A percentile compares a stretch with the other conserved stretches of the same genome.
Evolutionary conservation across 257 asterid species (phyloP).

Genomic region (Fraxinus pennsylvanica): DNA sequence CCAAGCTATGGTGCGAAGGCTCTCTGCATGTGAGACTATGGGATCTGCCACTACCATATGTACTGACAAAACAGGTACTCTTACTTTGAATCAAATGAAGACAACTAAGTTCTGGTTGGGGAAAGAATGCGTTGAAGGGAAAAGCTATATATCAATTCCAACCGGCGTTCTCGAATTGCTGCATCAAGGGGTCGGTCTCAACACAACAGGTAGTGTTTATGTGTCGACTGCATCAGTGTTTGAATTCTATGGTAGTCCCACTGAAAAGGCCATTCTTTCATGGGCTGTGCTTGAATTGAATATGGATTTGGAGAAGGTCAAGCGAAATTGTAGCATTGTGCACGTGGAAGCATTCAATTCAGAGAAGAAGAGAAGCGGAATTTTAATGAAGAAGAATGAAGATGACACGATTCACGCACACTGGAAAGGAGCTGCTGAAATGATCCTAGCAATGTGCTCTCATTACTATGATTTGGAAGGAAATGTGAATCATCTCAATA

Average conservation of each 20-base stretch:
- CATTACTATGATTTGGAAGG: constrained; percentile 51
- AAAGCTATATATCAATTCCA: constrained; percentile 12
- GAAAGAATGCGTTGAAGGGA: constrained; percentile 17
- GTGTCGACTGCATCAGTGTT: constrained; percentile 13
- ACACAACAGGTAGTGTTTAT: constrained; percentile 53
- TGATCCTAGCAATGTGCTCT: constrained; percentile 58
- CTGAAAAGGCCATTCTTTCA: constrained; percentile 79
- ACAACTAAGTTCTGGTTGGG: constrained; percentile 49
- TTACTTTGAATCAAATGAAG: constrained; percentile 48
- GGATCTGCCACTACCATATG: constrained; percentile 58
- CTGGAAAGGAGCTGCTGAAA: constrained; percentile 92
- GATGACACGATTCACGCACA: constrained; percentile 46
- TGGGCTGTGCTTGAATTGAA: constrained; percentile 64
- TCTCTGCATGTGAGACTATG: constrained; percentile 57
- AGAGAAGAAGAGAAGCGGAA: constrained; percentile 73
- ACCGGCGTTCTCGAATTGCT: constrained; percentile 31
- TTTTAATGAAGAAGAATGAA: constrained; percentile 37
- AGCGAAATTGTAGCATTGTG: constrained; percentile 32
- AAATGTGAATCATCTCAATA: constrained; percentile 32
- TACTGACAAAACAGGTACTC: constrained; percentile 56
- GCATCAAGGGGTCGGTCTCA: constrained; percentile 47
- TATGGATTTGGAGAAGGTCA: constrained; percentile 60
- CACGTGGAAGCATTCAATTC: constrained; percentile 76
- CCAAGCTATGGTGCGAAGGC: constrained; percentile 58
- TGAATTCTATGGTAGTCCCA: constrained; percentile 82